Conservation (phyloP, 148 eudicot species). For the Vaccinium macrocarpon region DNA sequence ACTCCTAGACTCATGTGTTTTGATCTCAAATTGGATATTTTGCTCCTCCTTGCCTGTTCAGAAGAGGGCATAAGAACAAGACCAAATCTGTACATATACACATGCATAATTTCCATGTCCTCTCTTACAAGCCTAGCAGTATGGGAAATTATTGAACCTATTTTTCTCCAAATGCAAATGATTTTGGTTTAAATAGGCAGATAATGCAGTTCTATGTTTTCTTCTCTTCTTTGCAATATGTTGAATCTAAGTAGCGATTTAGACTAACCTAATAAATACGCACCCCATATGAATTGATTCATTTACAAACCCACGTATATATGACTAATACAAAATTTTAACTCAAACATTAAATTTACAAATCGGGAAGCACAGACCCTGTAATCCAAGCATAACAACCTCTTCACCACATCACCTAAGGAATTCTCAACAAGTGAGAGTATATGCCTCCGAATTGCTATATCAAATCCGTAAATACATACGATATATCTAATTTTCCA, state of each 20-base stretch:
- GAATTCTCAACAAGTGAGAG: neutral
- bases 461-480: neutral
- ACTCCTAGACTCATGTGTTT: constrained; percentile 46
- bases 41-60: constrained; percentile 75
- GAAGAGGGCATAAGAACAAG: neutral
- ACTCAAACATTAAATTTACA: neutral
- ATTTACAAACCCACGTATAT: neutral
- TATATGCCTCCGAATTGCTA: neutral
- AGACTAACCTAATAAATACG: neutral
- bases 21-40: constrained; percentile 70
- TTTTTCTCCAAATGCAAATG: neutral
- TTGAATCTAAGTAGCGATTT: neutral
- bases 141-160: neutral
- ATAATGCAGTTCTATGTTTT: neutral
- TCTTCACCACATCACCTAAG: neutral
- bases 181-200: neutral
- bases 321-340: constrained; percentile 5
- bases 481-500: neutral
- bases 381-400: neutral
- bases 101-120: neutral
- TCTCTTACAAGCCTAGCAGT: constrained; percentile 3
- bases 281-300: neutral
- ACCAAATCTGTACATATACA: neutral
- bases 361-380: neutral
- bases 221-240: neutral